Conservation (phyloP, 2,329 filamentous ascomycete genomes). For the Pseudocercospora musae region DNA sequence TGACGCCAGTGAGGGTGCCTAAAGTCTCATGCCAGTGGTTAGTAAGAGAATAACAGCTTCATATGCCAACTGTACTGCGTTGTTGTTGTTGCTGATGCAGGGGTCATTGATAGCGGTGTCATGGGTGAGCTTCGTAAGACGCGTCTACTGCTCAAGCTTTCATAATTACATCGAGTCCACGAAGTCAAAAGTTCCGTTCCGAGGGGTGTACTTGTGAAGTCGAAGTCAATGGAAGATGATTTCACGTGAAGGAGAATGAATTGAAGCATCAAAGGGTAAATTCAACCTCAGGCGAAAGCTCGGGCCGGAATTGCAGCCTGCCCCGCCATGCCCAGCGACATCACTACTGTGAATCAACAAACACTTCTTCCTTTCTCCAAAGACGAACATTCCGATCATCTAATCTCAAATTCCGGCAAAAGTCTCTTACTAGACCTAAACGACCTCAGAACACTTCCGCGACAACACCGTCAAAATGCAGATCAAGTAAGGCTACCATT, state of each 20-base stretch:
- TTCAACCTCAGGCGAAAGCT: neutral
- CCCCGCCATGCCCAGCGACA: slow-evolving; percentile 1
- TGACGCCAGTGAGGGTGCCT: neutral
- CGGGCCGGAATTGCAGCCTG: neutral
- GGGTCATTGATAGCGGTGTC: neutral
- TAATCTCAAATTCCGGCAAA: neutral
- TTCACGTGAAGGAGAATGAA: neutral
- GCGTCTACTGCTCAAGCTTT: neutral
- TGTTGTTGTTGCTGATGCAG: neutral
- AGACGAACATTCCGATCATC: neutral
- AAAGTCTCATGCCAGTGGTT: neutral
- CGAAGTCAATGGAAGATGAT: neutral
- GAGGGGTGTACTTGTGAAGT: neutral
- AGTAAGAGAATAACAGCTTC: neutral
- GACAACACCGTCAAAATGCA: slow-evolving; percentile 6
- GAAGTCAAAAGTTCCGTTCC: neutral
- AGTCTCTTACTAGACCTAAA: neutral
- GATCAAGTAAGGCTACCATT: slow-evolving; percentile 8
- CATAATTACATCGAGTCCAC: neutral
- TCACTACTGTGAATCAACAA: neutral
- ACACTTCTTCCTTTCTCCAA: neutral
- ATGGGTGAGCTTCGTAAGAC: neutral
- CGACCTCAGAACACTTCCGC: neutral
- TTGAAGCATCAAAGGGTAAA: neutral
- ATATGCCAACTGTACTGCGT: neutral